Conservation (phyloP, 805 yeast species). For the Candida takata region DNA sequence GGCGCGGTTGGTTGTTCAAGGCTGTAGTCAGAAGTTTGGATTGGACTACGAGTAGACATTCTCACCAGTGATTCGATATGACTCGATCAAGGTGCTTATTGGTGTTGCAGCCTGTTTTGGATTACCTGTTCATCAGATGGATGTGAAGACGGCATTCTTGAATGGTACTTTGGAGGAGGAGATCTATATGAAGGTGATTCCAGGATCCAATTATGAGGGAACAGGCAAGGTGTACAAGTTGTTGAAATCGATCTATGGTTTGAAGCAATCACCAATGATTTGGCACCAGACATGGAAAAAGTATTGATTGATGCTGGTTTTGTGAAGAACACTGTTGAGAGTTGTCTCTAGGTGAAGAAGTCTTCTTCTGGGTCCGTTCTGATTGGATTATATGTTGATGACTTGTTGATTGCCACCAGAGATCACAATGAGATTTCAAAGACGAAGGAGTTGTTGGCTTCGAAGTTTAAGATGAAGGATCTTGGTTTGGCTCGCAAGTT, state of each 20-base stretch:
- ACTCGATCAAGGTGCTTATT: background rate
- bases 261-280: slow-evolving; percentile 1
- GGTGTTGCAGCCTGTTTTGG: background rate
- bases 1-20: slow-evolving; percentile 1
- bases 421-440: background rate
- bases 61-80: background rate
- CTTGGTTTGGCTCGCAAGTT: slow-evolving; percentile 1
- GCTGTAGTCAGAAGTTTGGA: background rate
- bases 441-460: background rate
- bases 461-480: slow-evolving; percentile 1
- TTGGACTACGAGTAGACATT: background rate
- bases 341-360: slow-evolving; percentile 1
- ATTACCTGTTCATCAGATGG: background rate
- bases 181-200: background rate
- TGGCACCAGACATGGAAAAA: background rate
- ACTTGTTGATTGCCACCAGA: slow-evolving; percentile 1
- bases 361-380: background rate
- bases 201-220: background rate
- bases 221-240: background rate
- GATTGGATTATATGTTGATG: slow-evolving; percentile 5
- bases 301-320: background rate
- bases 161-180: slow-evolving; percentile 2
- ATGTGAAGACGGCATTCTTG: slow-evolving; percentile 2
- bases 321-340: slow-evolving; percentile 1
- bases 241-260: background rate